These are phyloP conservation scores for Hibiscus tridactylites DNA, from an alignment of 345 rosid genomes.

Conservation along the genomic window DNA sequence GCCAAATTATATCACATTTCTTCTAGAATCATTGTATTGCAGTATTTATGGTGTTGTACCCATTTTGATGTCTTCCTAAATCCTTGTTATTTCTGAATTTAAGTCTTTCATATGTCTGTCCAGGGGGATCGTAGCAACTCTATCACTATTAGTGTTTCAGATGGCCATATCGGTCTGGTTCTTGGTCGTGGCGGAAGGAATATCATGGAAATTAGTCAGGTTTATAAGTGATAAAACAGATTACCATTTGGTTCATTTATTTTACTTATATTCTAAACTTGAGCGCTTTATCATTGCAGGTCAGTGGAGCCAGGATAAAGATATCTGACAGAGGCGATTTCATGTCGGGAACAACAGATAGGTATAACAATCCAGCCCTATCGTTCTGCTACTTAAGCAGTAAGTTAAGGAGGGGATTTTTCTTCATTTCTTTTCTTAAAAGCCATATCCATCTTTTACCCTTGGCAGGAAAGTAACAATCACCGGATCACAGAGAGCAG, in stretches of 20 bases:
- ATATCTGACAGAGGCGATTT: constrained; percentile 98
- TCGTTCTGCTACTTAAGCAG: neutral
- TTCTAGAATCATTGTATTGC: neutral
- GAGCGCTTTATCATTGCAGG: constrained; percentile 33
- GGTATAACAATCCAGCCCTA: constrained; percentile 33
- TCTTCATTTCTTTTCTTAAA: neutral
- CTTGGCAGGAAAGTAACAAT: constrained; percentile 86
- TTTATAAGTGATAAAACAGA: constrained; percentile 12
- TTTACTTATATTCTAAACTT: constrained; percentile 10
- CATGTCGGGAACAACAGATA: constrained; percentile 84
- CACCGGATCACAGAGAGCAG: constrained; percentile 85
- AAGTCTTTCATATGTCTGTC: constrained; percentile 15
- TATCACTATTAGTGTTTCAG: constrained; percentile 80
- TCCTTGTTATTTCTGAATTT: neutral
- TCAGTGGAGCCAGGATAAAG: constrained; percentile 84
- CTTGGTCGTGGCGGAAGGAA: constrained; percentile 99
- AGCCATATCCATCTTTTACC: neutral
- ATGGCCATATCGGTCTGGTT: constrained; percentile 88
- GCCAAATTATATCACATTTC: neutral
- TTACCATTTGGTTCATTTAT: neutral
- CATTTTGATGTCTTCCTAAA: neutral
- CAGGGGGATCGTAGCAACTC: constrained; percentile 76
- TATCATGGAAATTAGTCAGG: constrained; percentile 97
- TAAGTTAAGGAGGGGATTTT: neutral
- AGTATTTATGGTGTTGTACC: neutral